Evolutionary conservation across 31 red algal species (phyloP), one percentile per base, ranked within the genome.

Genomic region (Bonnemaisonia californica): DNA sequence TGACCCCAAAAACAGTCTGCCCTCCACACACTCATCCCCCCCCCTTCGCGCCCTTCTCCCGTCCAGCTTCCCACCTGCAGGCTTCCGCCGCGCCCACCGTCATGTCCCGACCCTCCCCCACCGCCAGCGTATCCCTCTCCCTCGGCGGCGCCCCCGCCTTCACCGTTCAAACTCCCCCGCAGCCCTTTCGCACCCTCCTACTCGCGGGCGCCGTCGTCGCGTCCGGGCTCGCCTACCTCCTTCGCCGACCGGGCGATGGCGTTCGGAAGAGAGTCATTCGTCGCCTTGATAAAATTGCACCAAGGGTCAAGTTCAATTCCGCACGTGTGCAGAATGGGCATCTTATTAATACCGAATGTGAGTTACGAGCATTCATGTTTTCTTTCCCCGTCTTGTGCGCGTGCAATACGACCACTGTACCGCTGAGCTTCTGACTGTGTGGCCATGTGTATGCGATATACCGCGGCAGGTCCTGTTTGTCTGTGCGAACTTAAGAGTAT

Each of bases 341-440:
- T 5, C 70, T 85, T 51, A 65, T 85, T 16, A 85, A 85, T 60
- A 67, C 82, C 18, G 82, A 85, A 26, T 85, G 82, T 85, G 59
- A 74, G 82, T 81, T n/a, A n/a, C n/a, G n/a, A n/a, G n/a, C n/a
- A n/a, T n/a, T n/a, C n/a, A n/a, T n/a, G n/a, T n/a, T n/a, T n/a
- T n/a, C n/a, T n/a, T n/a, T n/a, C n/a, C n/a, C n/a, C n/a, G n/a
- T n/a, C n/a, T n/a, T n/a, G n/a, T n/a, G n/a, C n/a, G n/a, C n/a
- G 21, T 55, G 12, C 48, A 55, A 55, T 55, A 21, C 21, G 48
- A 29, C 9, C 4, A 61, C 57, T 23, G 8, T 29, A 29, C 8
- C 31, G 57, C 9, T 29, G 8, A 5, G 16, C 31, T 7, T 7
- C 8, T 61, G 57, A 29, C 31, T 61, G 5, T 61, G 57, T 61